Percentiles rank a stretch among this genome's conserved stretches.
Conservation (phyloP, 495 filamentous ascomycete species). For the Aspergillus sparsus region DNA sequence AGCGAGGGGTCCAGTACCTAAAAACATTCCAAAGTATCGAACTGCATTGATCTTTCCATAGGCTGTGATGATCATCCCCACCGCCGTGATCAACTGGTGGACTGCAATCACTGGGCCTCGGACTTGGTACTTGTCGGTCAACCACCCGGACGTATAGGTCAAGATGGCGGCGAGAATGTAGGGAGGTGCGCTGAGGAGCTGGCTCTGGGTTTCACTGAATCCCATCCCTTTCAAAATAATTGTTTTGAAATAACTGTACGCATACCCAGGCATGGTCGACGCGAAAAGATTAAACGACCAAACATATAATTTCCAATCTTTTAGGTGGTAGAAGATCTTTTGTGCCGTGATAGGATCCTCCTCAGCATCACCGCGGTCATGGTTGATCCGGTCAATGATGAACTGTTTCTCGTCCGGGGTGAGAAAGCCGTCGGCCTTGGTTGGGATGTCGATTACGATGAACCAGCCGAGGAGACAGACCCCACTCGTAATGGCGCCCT, state of each 20-base stretch:
- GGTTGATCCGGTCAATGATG: constrained; percentile 20
- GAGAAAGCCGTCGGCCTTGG: constrained; percentile 17
- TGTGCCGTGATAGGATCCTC: constrained; percentile 10
- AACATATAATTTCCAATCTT: constrained; percentile 22
- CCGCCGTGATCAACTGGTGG: constrained; percentile 18
- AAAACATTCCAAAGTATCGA: constrained; percentile 20
- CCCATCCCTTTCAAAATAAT: constrained; percentile 22
- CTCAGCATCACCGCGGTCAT: constrained; percentile 20
- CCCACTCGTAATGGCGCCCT: constrained; percentile 20
- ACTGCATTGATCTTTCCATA: constrained; percentile 14
- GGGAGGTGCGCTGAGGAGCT: constrained; percentile 20
- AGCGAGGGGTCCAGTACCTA: constrained; percentile 3
- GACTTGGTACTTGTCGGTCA: constrained; percentile 19
- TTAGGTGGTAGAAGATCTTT: constrained; percentile 21
- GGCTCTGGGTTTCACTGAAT: constrained; percentile 10
- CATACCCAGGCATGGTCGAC: constrained; percentile 20
- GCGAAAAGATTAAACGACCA: constrained; percentile 24
- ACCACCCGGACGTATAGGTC: constrained; percentile 20
- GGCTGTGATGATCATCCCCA: constrained; percentile 22
- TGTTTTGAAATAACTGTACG: constrained; percentile 23
- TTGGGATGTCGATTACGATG: constrained; percentile 21
- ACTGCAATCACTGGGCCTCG: constrained; percentile 20
- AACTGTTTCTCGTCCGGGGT: constrained; percentile 18
- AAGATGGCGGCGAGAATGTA: constrained; percentile 16
- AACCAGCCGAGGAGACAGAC: constrained; percentile 18